Evolutionary conservation across 2,329 filamentous ascomycete species (phyloP), one percentile per base, ranked within the genome.

Genomic region (Pseudogymnoascus sp.): DNA sequence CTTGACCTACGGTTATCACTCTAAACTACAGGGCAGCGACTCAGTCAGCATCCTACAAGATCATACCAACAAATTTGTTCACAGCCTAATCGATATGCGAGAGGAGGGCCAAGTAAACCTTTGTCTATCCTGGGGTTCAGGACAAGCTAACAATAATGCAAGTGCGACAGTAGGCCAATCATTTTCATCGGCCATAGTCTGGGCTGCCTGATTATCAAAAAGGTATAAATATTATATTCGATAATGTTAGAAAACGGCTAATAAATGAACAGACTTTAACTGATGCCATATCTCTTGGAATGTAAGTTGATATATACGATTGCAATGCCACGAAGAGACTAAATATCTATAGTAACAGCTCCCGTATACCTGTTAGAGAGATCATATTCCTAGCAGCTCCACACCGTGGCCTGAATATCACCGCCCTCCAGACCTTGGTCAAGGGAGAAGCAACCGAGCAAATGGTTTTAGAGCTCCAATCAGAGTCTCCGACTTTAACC

Each of bases 301-400:
- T 44, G 40, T 44, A 44, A 21, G 40, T 44, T 21, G 40, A 21
- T 21, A 21, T 21, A 1, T 21, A 12, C 10, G 11, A 18, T 40
- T 16, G n/a, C 14, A 16, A 12, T 8, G 5, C 14, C 18, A 7
- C 38, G 10, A 42, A 42, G 40, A 21, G 5, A 44, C 40, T 44
- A 44, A 44, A 12, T 44, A 21, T 21, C 7, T 5, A 3, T 12
- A 44, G 40, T 12, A 44, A 44, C 40, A 44, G 40, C 40, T 44
- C 50, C 11, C 59, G 25, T 18, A 53, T 64, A 28, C 46, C 36
- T 1, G 65, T 67, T 6, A 56, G 63, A 12, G 37, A 46, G 5
- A 60, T 71, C 12, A 60, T 71, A 34, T 71, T 71, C 36, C 63
- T 71, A 11, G 70, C 64, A 2, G 66, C 66, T 16, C 70, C 70